These are phyloP conservation scores for Aspergillus neoniger DNA, from an alignment of 2,329 filamentous ascomycete species.

Conservation along the genomic window DNA sequence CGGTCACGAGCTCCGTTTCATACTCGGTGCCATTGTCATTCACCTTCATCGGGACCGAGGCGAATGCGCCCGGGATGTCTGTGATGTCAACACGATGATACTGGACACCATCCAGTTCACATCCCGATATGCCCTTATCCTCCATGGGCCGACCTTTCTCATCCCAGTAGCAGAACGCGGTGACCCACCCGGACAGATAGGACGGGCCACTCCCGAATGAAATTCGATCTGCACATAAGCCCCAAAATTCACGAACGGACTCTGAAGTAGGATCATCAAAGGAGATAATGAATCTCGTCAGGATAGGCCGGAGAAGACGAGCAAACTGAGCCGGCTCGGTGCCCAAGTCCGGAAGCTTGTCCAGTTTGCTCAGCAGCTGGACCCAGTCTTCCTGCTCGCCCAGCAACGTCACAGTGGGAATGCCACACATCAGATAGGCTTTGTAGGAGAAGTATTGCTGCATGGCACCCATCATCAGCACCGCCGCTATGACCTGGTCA, in stretches of 20 bases:
- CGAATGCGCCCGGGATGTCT: background rate
- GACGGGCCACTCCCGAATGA: slow-evolving; percentile 35
- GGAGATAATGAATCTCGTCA: slow-evolving; percentile 44
- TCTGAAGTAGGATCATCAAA: slow-evolving; percentile 11
- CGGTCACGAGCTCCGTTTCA: background rate
- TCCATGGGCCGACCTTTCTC: slow-evolving; percentile 35
- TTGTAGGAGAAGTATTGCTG: slow-evolving; percentile 52
- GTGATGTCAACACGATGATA: background rate
- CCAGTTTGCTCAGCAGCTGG: slow-evolving; percentile 45
- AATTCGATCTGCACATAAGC: slow-evolving; percentile 24
- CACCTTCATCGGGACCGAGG: background rate
- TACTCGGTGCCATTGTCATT: background rate
- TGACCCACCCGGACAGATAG: slow-evolving; percentile 52
- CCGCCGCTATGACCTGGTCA: slow-evolving; percentile 47
- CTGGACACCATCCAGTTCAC: background rate
- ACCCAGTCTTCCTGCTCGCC: slow-evolving; percentile 53
- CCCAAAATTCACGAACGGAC: slow-evolving; percentile 17
- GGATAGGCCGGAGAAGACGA: slow-evolving; percentile 47
- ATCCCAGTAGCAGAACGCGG: slow-evolving; percentile 52
- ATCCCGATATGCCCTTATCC: background rate
- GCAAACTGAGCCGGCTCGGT: slow-evolving; percentile 45
- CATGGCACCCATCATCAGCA: slow-evolving; percentile 56
- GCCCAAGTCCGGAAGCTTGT: slow-evolving; percentile 49
- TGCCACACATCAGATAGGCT: slow-evolving; percentile 43
- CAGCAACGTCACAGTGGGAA: slow-evolving; percentile 56